phyloP scores from a whole-genome alignment of 768 basidiomycete genomes.

The Floccularia luteovirens region DNA sequence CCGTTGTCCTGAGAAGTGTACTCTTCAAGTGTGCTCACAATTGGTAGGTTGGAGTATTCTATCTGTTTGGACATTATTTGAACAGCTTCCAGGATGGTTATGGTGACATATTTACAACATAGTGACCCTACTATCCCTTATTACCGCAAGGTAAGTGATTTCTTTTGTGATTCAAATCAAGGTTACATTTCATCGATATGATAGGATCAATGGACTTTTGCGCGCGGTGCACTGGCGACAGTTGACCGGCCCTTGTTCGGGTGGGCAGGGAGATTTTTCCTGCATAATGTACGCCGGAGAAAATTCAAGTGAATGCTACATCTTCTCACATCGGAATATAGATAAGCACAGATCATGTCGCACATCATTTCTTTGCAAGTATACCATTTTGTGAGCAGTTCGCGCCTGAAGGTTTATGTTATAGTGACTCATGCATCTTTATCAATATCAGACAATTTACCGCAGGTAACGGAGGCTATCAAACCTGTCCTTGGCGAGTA shows the following conservation, averaged over 20 bases:
- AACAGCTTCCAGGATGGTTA: slow-evolving; percentile 38
- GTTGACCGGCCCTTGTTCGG: slow-evolving; percentile 55
- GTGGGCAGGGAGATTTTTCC: slow-evolving; percentile 48
- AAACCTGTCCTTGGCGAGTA: slow-evolving; percentile 43
- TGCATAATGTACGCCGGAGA: slow-evolving; percentile 44
- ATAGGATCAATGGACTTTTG: slow-evolving; percentile 49
- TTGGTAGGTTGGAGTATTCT: slow-evolving; percentile 18
- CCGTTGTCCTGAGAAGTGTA: slow-evolving; percentile 2
- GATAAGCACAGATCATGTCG: slow-evolving; percentile 44
- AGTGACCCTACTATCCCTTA: slow-evolving; percentile 53
- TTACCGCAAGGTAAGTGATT: slow-evolving; percentile 33
- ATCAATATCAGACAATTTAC: slow-evolving; percentile 35
- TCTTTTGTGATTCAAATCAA: neutral
- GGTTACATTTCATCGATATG: neutral
- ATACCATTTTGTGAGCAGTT: slow-evolving; percentile 50
- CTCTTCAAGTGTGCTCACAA: slow-evolving; percentile 33
- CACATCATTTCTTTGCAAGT: slow-evolving; percentile 54
- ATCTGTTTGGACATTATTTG: neutral
- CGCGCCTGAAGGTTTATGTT: neutral
- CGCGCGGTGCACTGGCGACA: slow-evolving; percentile 51
- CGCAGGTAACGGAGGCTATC: slow-evolving; percentile 35
- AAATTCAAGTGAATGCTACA: no score
- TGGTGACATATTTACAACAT: slow-evolving; percentile 57
- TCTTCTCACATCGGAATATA: slow-evolving; percentile 11
- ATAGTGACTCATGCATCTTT: neutral